Evolutionary conservation across 108 stramenopile genomes (phyloP).

Genomic region (Nannochloropsis gaditana): DNA sequence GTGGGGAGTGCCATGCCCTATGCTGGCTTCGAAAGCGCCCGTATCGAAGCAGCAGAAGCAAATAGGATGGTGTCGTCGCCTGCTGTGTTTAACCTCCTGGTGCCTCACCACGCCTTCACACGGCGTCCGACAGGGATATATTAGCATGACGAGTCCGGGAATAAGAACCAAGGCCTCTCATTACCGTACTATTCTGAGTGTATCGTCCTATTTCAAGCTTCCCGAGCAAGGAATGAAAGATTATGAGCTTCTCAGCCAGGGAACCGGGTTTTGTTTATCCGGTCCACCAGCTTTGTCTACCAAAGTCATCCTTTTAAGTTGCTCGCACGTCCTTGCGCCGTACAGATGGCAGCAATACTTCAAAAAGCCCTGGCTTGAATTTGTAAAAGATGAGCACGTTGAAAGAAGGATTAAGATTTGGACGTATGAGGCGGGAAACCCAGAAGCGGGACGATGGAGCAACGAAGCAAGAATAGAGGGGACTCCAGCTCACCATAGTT

Average conservation of each 20-base stretch:
- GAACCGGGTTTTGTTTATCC: neutral
- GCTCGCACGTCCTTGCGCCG: slow-evolving; percentile 4
- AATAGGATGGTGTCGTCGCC: too few relatives aligned
- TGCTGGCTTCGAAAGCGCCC: too few relatives aligned
- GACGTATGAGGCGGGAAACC: neutral
- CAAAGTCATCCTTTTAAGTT: neutral
- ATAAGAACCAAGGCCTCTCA: neutral
- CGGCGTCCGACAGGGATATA: neutral
- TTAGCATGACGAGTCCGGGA: neutral
- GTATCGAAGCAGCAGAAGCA: too few relatives aligned
- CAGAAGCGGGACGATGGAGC: neutral
- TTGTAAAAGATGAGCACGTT: slow-evolving; percentile 15
- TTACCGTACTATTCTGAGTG: neutral
- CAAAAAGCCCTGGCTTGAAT: neutral
- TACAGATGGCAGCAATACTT: slow-evolving; percentile 14
- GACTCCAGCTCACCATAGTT: neutral
- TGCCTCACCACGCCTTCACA: too few relatives aligned
- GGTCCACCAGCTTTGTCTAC: neutral
- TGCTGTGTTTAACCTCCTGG: too few relatives aligned
- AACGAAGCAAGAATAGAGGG: neutral
- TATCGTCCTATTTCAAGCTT: slow-evolving; percentile 5
- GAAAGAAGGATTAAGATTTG: neutral
- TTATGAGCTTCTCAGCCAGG: slow-evolving; percentile 6
- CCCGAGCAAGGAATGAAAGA: neutral
- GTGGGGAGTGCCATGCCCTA: too few relatives aligned